These are phyloP conservation scores for Coleophoma cylindrospora DNA, from an alignment of 2,329 filamentous ascomycete species.

Conservation along the genomic window DNA sequence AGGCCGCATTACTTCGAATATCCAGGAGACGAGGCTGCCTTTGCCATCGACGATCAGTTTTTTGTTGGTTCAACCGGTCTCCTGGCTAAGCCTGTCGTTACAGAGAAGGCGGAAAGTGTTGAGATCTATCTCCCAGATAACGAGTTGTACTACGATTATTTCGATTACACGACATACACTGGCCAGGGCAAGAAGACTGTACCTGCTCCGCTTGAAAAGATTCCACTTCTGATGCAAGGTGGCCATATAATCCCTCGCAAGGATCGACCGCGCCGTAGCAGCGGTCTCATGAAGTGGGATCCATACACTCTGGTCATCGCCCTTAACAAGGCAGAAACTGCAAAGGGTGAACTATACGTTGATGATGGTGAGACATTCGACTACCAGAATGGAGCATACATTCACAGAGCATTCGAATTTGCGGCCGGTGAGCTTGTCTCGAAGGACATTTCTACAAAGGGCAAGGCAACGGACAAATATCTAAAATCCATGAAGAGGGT, in stretches of 20 bases:
- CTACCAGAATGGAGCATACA: constrained; percentile 78
- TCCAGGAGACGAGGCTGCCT: constrained; percentile 80
- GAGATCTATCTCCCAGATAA: constrained; percentile 86
- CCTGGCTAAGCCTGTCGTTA: constrained; percentile 85
- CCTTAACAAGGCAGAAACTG: constrained; percentile 62
- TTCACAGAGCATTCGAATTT: constrained; percentile 77
- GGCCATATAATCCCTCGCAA: constrained; percentile 89
- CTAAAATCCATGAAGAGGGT: constrained; percentile 75
- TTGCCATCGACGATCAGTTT: constrained; percentile 86
- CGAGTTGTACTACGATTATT: constrained; percentile 93
- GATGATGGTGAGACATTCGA: constrained; percentile 95
- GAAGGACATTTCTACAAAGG: constrained; percentile 54
- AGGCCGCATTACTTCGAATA: constrained; percentile 92
- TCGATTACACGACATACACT: constrained; percentile 71
- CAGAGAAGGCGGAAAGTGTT: constrained; percentile 65
- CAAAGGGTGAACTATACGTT: constrained; percentile 78
- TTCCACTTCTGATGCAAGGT: constrained; percentile 87
- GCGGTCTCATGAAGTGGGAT: constrained; percentile 86
- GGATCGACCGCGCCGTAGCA: constrained; percentile 80
- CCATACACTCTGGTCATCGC: constrained; percentile 88
- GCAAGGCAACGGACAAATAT: constrained; percentile 65
- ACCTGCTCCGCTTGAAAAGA: constrained; percentile 74
- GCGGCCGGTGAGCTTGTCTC: constrained; percentile 57
- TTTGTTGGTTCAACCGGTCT: constrained; percentile 86
- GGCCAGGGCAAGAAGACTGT: constrained; percentile 68